Percentiles rank a stretch among this genome's conserved stretches.
Evolutionary conservation across 1,139 yeast species (phyloP).

Genomic region (Lodderomyces orthopsilosis): DNA sequence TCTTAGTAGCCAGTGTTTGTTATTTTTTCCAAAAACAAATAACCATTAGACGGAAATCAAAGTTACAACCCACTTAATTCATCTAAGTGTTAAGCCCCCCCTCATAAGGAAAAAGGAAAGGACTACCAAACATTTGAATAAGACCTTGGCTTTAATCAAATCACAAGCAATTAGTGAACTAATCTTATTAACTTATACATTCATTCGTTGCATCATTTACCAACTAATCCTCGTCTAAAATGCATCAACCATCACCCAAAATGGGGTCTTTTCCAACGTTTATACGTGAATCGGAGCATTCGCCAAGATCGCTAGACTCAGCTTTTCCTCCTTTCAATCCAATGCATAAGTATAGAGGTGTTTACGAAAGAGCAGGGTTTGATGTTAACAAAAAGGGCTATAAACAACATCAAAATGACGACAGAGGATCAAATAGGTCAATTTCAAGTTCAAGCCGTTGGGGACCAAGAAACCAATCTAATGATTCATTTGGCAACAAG

Average conservation of each 20-base stretch:
- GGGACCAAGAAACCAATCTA: neutral
- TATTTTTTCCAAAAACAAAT: too few relatives aligned
- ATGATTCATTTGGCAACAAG: neutral
- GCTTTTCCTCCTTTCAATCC: constrained; percentile 63
- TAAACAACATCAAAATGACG: neutral
- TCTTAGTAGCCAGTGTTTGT: too few relatives aligned
- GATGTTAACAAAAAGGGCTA: constrained; percentile 39
- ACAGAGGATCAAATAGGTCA: constrained; percentile 1
- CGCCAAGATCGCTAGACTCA: constrained; percentile 34
- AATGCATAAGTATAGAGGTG: constrained; percentile 55
- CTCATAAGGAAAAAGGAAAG: too few relatives aligned
- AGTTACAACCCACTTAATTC: too few relatives aligned
- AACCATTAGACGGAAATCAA: too few relatives aligned
- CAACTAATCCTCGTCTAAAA: neutral
- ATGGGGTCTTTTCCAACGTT: constrained; percentile 27
- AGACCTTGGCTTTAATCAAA: too few relatives aligned
- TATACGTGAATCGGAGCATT: constrained; percentile 26
- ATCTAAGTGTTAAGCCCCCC: too few relatives aligned
- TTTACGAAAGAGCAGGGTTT: constrained; percentile 66
- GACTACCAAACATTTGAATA: too few relatives aligned
- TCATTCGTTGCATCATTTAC: too few relatives aligned
- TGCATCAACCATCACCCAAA: constrained; percentile 3
- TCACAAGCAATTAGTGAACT: too few relatives aligned
- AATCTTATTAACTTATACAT: too few relatives aligned
- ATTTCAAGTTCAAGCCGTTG: neutral